Percentiles rank a stretch among this genome's conserved stretches.
These are phyloP conservation scores for Trichoderma sp. DNA, from an alignment of 2,329 filamentous ascomycete species.

Conservation along the genomic window DNA sequence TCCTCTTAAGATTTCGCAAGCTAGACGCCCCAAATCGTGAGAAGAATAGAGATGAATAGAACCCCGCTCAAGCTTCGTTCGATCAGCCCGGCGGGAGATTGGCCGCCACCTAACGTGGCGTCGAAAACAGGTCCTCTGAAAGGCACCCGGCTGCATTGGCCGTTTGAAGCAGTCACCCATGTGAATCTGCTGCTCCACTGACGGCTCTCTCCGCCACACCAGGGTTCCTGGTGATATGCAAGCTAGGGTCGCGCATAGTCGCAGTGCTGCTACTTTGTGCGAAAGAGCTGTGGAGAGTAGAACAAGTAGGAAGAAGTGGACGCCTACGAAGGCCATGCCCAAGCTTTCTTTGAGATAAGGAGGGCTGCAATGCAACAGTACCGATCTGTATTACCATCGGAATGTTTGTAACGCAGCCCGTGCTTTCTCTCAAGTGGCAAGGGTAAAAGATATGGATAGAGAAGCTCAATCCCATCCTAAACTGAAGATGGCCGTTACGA, in stretches of 20 bases:
- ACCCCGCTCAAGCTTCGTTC: conserved; percentile 1
- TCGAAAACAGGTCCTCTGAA: background rate
- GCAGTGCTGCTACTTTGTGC: no score
- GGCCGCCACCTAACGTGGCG: conserved; percentile 7
- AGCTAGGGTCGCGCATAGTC: no score
- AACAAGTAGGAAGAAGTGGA: background rate
- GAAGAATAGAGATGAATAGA: conserved; percentile 23
- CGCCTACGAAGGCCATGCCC: background rate
- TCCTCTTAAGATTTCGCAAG: background rate
- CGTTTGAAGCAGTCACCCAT: background rate
- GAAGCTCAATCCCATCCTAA: no score
- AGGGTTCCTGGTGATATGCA: background rate
- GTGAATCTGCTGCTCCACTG: background rate
- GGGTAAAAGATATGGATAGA: background rate
- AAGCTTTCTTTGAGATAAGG: background rate
- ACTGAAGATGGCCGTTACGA: no score
- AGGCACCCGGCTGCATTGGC: background rate
- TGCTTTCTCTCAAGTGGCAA: background rate
- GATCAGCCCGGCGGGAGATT: background rate
- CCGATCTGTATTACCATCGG: background rate
- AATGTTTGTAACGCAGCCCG: background rate
- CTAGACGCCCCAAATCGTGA: background rate
- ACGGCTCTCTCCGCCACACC: background rate
- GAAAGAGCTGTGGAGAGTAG: background rate
- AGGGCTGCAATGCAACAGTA: background rate